Evolutionary conservation across 179 eudicot species (phyloP).

Genomic region (Camellia oleifera): DNA sequence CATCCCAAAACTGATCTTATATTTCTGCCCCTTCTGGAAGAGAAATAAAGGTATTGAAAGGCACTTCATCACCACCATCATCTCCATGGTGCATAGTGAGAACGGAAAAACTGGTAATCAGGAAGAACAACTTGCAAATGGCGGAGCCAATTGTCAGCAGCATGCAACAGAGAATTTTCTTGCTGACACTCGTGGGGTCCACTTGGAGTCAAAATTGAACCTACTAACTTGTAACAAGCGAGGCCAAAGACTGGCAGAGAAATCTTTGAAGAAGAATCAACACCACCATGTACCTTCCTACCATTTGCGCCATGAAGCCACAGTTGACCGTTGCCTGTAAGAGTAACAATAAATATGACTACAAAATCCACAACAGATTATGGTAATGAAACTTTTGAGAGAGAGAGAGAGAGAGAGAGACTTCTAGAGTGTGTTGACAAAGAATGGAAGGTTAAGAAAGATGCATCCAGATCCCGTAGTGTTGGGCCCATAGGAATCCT

Average conservation of each 20-base stretch:
- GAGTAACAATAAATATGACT: not conserved
- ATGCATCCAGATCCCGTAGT: slow-evolving; percentile 70
- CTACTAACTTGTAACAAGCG: slow-evolving; percentile 65
- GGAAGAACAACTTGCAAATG: slow-evolving; percentile 58
- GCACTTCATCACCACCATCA: slow-evolving; percentile 5
- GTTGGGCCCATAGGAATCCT: slow-evolving; percentile 84
- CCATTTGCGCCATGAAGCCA: slow-evolving; percentile 33
- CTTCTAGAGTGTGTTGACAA: slow-evolving; percentile 63
- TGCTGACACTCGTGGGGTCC: slow-evolving; percentile 48
- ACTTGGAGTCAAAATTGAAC: slow-evolving; percentile 51
- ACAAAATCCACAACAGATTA: not conserved
- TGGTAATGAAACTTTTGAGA: not conserved
- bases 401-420: slow-evolving; percentile 32
- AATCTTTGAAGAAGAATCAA: slow-evolving; percentile 34
- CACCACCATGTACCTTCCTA: slow-evolving; percentile 25
- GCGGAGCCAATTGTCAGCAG: slow-evolving; percentile 73
- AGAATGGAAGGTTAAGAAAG: slow-evolving; percentile 77
- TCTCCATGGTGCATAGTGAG: slow-evolving; percentile 32
- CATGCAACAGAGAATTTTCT: slow-evolving; percentile 52
- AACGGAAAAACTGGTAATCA: slow-evolving; percentile 61
- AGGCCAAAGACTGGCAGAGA: slow-evolving; percentile 75
- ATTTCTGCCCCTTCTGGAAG: slow-evolving; percentile 10
- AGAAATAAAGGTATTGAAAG: not conserved
- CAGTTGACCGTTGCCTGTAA: slow-evolving; percentile 34
- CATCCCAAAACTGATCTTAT: not conserved